phyloP scores from a whole-genome alignment of 768 basidiomycete species.

The Amanita molliuscula region DNA sequence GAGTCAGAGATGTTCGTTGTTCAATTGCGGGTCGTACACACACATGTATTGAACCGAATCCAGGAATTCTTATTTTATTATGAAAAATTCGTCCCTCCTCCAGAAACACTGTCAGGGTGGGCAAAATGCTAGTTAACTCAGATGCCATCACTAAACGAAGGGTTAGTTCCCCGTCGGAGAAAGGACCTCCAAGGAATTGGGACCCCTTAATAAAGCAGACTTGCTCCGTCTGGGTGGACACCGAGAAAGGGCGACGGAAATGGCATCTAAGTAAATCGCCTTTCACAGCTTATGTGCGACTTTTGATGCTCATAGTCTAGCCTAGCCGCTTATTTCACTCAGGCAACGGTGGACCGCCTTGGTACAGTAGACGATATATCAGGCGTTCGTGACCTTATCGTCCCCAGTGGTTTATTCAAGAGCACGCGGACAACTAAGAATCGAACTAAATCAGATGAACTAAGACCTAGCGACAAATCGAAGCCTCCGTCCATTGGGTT shows the following conservation, averaged over 20 bases:
- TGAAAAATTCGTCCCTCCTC: slow-evolving; percentile 50
- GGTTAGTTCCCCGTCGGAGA: slow-evolving; percentile 23
- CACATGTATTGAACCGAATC: slow-evolving; percentile 7
- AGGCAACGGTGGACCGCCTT: slow-evolving; percentile 60
- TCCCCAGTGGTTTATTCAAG: slow-evolving; percentile 59
- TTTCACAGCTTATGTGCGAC: not conserved
- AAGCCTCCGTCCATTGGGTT: slow-evolving; percentile 18
- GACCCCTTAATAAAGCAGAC: slow-evolving; percentile 75
- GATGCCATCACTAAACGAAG: not conserved
- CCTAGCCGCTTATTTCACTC: slow-evolving; percentile 77
- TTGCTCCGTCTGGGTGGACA: slow-evolving; percentile 70
- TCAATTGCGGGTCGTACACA: slow-evolving; percentile 5
- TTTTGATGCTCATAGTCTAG: slow-evolving; percentile 5
- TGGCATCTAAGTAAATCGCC: slow-evolving; percentile 68
- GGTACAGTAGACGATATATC: slow-evolving; percentile 62
- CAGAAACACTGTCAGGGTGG: slow-evolving; percentile 35
- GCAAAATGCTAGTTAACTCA: slow-evolving; percentile 9
- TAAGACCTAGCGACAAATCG: slow-evolving; percentile 17
- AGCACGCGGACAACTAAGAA: slow-evolving; percentile 53
- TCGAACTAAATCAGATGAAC: slow-evolving; percentile 33
- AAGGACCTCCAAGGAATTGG: slow-evolving; percentile 49
- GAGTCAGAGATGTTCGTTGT: slow-evolving; percentile 64
- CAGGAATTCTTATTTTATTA: slow-evolving; percentile 85
- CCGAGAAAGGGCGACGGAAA: slow-evolving; percentile 55
- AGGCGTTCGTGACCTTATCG: slow-evolving; percentile 44